A percentile compares a stretch with the other conserved stretches of the same genome.
phyloP scores from a whole-genome alignment of 2,329 filamentous ascomycete species.

The Botrytis paeoniae region DNA sequence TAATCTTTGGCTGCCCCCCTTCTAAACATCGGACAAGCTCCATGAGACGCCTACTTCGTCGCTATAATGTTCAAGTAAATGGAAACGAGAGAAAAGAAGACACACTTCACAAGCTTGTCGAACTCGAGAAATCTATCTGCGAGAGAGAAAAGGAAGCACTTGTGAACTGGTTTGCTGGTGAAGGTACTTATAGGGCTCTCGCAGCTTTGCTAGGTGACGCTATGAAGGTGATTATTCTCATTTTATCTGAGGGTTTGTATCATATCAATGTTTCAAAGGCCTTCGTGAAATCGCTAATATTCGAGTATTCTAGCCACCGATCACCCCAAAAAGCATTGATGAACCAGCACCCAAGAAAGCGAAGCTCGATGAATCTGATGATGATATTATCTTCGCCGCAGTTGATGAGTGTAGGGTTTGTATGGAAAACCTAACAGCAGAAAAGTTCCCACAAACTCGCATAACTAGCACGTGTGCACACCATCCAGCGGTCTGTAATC shows the following conservation, averaged over 20 bases:
- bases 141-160: slow-evolving; percentile 9
- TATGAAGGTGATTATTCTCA: not conserved
- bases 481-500: not conserved
- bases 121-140: not conserved
- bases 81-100: not conserved
- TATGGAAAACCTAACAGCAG: not conserved
- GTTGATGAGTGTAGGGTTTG: not conserved
- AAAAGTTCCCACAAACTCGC: not conserved
- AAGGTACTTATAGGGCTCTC: not conserved
- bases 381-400: not conserved
- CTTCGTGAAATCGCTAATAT: not conserved
- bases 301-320: not conserved
- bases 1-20: not conserved
- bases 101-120: not conserved
- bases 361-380: not conserved
- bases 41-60: not conserved
- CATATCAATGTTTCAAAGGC: too few species aligned
- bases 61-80: not conserved
- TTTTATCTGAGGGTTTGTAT: not conserved
- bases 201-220: slow-evolving; percentile 4
- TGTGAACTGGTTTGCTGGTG: not conserved
- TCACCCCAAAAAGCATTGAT: not conserved
- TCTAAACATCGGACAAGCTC: not conserved
- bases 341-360: not conserved
- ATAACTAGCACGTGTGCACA: slow-evolving; percentile 5